phyloP scores from a whole-genome alignment of 2,329 filamentous ascomycete species.

The Helicocarpus griseus region DNA sequence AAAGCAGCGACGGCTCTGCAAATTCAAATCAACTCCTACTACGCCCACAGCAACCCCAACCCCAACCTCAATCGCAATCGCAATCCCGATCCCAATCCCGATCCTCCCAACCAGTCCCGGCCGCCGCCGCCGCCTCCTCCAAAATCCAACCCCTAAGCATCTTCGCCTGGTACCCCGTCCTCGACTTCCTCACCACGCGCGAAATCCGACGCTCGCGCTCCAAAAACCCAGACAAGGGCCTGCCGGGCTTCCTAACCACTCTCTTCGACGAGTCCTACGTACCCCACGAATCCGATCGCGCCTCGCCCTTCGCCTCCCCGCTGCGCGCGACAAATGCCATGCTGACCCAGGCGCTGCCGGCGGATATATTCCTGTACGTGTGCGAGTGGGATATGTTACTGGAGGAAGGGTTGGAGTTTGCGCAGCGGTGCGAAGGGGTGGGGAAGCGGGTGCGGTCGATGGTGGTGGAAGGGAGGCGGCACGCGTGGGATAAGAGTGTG shows the following conservation, averaged over 20 bases:
- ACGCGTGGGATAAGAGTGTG: slow-evolving; percentile 40
- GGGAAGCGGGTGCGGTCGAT: slow-evolving; percentile 37
- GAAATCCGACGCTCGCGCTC: slow-evolving; percentile 49
- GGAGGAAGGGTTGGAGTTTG: slow-evolving; percentile 45
- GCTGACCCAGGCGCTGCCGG: slow-evolving; percentile 44
- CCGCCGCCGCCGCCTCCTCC: no score
- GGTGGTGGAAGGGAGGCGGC: slow-evolving; percentile 37
- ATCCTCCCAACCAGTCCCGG: no score
- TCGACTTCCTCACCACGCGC: slow-evolving; percentile 53
- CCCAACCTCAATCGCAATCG: no score
- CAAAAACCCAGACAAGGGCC: slow-evolving; percentile 41
- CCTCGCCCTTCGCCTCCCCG: slow-evolving; percentile 51
- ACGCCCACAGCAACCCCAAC: slow-evolving; percentile 6
- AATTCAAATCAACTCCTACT: slow-evolving; percentile 28
- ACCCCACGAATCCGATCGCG: slow-evolving; percentile 38
- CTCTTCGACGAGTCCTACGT: slow-evolving; percentile 42
- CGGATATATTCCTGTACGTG: slow-evolving; percentile 52
- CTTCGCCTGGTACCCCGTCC: slow-evolving; percentile 53
- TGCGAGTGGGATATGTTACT: slow-evolving; percentile 60
- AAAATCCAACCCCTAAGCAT: slow-evolving; percentile 46
- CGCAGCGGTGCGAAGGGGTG: slow-evolving; percentile 30
- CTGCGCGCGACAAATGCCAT: slow-evolving; percentile 46
- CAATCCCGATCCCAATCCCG: no score
- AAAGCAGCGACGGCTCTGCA: slow-evolving; percentile 9
- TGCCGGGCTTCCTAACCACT: slow-evolving; percentile 38